Percentiles rank a stretch among this genome's conserved stretches.
Evolutionary conservation across 345 rosid genomes (phyloP).

Genomic region (Acer yangbiense): DNA sequence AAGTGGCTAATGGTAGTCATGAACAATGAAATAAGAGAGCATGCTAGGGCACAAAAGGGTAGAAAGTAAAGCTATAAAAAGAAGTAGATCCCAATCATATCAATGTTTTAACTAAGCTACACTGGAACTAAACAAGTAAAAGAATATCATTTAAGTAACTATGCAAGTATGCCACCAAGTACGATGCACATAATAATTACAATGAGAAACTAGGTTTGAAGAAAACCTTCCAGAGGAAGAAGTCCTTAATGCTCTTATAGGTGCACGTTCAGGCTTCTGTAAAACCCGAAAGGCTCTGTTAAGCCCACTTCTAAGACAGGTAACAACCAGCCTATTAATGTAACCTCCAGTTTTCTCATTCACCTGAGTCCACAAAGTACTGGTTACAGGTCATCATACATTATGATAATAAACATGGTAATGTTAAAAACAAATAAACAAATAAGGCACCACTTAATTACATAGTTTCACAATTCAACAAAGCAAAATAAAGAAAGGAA

Average conservation of each 20-base stretch:
- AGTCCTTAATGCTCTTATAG: conserved; percentile 90
- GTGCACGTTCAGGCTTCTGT: conserved; percentile 97
- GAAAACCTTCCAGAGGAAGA: conserved; percentile 97
- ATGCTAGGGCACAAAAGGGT: not conserved
- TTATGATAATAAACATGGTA: conserved; percentile 3
- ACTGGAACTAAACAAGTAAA: conserved; percentile 1
- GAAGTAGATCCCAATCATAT: conserved; percentile 3
- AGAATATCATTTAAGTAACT: not conserved
- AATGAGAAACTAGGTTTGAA: conserved; percentile 17
- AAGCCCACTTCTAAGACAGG: conserved; percentile 96
- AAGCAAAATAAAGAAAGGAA: not conserved
- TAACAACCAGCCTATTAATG: conserved; percentile 79
- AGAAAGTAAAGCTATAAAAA: not conserved
- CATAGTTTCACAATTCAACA: not conserved
- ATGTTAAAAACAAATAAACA: conserved; percentile 3
- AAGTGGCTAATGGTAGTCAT: not conserved
- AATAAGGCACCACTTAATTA: not conserved
- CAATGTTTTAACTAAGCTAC: conserved; percentile 8
- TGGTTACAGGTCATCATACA: not conserved
- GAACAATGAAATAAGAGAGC: conserved; percentile 4
- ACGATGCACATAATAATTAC: conserved; percentile 7
- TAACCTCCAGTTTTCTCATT: conserved; percentile 94
- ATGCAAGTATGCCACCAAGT: not conserved
- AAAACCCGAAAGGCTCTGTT: conserved; percentile 84
- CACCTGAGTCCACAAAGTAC: conserved; percentile 53